These are phyloP conservation scores for Scedosporium boydii DNA, from an alignment of 2,329 filamentous ascomycete genomes.

Conservation along the genomic window DNA sequence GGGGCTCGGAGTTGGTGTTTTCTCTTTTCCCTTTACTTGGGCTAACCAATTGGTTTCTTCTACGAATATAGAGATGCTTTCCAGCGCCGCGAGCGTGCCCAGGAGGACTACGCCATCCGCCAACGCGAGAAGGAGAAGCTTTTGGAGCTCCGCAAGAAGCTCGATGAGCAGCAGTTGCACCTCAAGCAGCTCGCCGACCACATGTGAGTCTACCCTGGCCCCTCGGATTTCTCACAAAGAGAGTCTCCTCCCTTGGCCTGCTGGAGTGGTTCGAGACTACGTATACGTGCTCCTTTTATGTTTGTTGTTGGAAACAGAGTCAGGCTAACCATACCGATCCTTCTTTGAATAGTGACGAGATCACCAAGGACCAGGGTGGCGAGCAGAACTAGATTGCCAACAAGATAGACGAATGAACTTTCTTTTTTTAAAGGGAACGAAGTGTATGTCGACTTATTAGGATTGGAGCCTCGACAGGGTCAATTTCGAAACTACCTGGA, in stretches of 20 bases:
- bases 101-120: conserved; percentile 76
- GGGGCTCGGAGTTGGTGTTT: neutral
- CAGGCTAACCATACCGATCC: neutral
- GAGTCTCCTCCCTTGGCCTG: too few relatives aligned
- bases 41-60: conserved; percentile 9
- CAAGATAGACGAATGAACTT: neutral
- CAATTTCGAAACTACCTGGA: neutral
- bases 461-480: neutral
- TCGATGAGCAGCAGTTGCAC: conserved; percentile 70
- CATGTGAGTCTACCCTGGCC: conserved; percentile 53
- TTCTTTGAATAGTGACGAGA: conserved; percentile 51
- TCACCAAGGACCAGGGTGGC: conserved; percentile 63
- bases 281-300: neutral
- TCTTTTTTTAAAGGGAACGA: neutral
- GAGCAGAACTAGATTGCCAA: conserved; percentile 45
- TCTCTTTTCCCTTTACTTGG: neutral
- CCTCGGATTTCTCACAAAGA: neutral
- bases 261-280: too few relatives aligned
- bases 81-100: conserved; percentile 81
- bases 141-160: conserved; percentile 59
- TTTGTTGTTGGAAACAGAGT: neutral
- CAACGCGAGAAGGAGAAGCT: conserved; percentile 91
- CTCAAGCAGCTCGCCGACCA: conserved; percentile 77
- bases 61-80: conserved; percentile 65
- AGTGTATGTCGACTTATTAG: neutral